A percentile compares a stretch with the other conserved stretches of the same genome.
Conservation (phyloP, 2,329 filamentous ascomycete species). For the Phyllachora maydis region DNA sequence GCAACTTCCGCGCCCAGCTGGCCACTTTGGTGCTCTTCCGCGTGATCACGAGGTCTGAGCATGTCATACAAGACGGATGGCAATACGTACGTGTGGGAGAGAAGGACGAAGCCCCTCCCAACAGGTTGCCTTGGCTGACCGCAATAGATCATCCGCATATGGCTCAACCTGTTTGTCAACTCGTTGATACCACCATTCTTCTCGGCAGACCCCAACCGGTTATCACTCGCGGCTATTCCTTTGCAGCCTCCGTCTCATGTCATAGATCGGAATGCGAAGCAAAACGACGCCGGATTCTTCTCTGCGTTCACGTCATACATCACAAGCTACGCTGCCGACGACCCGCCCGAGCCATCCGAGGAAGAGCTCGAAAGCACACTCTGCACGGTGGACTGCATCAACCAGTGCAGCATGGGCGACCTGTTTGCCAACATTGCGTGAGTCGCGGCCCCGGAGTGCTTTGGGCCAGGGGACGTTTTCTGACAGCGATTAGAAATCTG, state of each 20-base stretch:
- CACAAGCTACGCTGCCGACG: conserved; percentile 95
- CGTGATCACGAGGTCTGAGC: conserved; percentile 71
- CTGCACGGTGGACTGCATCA: conserved; percentile 85
- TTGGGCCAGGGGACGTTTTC: neutral
- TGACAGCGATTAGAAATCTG: conserved; percentile 14
- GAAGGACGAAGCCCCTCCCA: conserved; percentile 1
- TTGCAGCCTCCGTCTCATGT: conserved; percentile 81
- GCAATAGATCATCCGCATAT: conserved; percentile 63
- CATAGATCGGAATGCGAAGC: conserved; percentile 66
- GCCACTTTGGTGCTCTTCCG: conserved; percentile 91
- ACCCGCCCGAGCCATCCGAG: conserved; percentile 90
- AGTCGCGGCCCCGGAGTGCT: conserved; percentile 12
- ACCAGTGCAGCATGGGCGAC: conserved; percentile 65
- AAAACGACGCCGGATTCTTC: conserved; percentile 67
- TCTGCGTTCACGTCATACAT: conserved; percentile 93
- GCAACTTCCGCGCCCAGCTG: conserved; percentile 83
- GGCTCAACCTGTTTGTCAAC: conserved; percentile 91
- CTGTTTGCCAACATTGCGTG: conserved; percentile 70
- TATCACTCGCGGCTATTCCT: conserved; percentile 65
- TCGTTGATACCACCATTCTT: conserved; percentile 76
- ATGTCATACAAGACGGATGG: conserved; percentile 58
- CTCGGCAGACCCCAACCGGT: conserved; percentile 33
- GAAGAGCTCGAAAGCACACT: conserved; percentile 93
- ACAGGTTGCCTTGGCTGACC: conserved; percentile 13
- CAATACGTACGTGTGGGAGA: conserved; percentile 40